Percentiles rank a stretch among this genome's conserved stretches.
phyloP scores from a whole-genome alignment of 2,329 filamentous ascomycete species.

The Epichloe sp. region DNA sequence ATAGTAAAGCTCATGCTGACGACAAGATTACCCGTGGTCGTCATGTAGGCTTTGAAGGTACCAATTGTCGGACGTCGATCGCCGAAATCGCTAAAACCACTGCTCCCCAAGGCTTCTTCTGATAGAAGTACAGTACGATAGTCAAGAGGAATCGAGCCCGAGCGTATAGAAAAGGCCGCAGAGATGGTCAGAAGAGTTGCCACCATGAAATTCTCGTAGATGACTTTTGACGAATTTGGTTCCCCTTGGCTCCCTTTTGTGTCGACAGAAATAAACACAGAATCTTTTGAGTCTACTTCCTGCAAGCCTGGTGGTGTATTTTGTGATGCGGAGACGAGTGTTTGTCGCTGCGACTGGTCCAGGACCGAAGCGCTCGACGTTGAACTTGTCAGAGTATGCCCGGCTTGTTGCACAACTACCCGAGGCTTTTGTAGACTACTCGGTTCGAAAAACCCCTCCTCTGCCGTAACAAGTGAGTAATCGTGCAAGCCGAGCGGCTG shows the following conservation, averaged over 20 bases:
- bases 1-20: constrained; percentile 34
- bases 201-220: constrained; percentile 41
- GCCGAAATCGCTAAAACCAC: constrained; percentile 9
- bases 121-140: constrained; percentile 38
- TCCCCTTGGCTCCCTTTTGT: constrained; percentile 7
- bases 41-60: constrained; percentile 40
- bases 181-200: constrained; percentile 39
- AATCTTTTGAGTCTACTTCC: constrained; percentile 16
- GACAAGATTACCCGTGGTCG: constrained; percentile 40
- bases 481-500: constrained; percentile 30
- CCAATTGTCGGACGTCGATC: constrained; percentile 25
- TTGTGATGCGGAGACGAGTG: constrained; percentile 6
- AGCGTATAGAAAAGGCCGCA: constrained; percentile 33
- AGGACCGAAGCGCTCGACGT: constrained; percentile 27
- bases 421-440: constrained; percentile 33
- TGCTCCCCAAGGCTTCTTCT: constrained; percentile 8
- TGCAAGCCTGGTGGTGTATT: constrained; percentile 3
- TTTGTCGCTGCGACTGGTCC: constrained; percentile 22
- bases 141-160: constrained; percentile 39
- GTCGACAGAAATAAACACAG: constrained; percentile 16
- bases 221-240: constrained; percentile 23
- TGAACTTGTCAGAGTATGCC: constrained; percentile 33
- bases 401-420: constrained; percentile 22
- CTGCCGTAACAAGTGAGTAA: constrained; percentile 29
- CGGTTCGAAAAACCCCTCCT: constrained; percentile 39